These are phyloP conservation scores for Colletotrichum sp. DNA, from an alignment of 2,329 filamentous ascomycete genomes.

Conservation along the genomic window DNA sequence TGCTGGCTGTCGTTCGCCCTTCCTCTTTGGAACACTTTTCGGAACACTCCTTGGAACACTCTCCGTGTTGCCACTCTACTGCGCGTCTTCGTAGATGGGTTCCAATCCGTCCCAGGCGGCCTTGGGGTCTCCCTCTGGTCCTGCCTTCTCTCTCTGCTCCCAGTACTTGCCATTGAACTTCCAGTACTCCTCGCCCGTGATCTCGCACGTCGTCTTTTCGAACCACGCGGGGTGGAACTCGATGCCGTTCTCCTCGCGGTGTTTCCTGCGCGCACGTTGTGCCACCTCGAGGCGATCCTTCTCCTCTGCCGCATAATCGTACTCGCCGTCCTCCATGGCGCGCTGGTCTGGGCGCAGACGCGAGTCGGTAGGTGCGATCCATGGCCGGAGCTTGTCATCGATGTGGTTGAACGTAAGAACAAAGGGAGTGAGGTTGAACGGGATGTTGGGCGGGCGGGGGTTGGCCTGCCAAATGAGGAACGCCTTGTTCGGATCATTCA, in stretches of 20 bases:
- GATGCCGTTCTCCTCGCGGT: conserved; percentile 78
- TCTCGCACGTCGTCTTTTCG: conserved; percentile 69
- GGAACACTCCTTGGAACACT: not conserved
- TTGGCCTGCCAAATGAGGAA: conserved; percentile 95
- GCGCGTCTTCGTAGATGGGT: conserved; percentile 66
- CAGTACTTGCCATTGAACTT: conserved; percentile 89
- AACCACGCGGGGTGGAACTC: conserved; percentile 91
- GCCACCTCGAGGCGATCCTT: conserved; percentile 95
- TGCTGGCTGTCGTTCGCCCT: not conserved
- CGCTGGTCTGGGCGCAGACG: conserved; percentile 92
- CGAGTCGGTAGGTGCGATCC: conserved; percentile 91
- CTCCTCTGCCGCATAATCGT: conserved; percentile 89
- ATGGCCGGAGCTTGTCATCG: conserved; percentile 77
- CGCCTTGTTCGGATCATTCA: conserved; percentile 73
- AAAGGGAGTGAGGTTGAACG: conserved; percentile 97
- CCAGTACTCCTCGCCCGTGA: conserved; percentile 92
- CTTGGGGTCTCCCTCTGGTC: conserved; percentile 55
- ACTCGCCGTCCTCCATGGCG: conserved; percentile 98
- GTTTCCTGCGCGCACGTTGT: conserved; percentile 77
- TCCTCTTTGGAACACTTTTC: not conserved
- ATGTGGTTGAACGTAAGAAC: conserved; percentile 93
- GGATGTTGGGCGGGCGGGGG: conserved; percentile 79
- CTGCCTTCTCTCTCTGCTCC: conserved; percentile 72
- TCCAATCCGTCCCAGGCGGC: conserved; percentile 74
- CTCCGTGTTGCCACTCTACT: not conserved